These are phyloP conservation scores for Fusarium aywerte DNA, from an alignment of 2,329 filamentous ascomycete species.

Conservation along the genomic window DNA sequence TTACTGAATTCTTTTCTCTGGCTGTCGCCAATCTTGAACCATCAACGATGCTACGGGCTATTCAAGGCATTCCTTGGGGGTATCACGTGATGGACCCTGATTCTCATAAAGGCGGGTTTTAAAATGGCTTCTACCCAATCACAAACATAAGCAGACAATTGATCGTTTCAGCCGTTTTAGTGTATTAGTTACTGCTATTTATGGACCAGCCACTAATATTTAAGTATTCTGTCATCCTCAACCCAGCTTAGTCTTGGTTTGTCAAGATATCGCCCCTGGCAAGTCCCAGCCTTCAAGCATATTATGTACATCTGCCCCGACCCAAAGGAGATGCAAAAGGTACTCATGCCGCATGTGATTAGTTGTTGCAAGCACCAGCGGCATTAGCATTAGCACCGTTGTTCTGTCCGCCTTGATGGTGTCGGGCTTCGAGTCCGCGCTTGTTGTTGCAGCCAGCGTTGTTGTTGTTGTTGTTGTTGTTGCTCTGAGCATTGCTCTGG, in stretches of 20 bases:
- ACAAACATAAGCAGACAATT: background rate
- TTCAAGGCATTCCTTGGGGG: background rate
- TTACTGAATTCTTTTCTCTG: background rate
- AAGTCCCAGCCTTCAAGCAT: background rate
- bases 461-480: conserved; percentile 2
- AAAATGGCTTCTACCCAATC: background rate
- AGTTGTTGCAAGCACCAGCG: conserved; percentile 16
- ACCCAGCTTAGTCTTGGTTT: no score
- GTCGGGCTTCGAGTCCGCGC: conserved; percentile 5
- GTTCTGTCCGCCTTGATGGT: conserved; percentile 11
- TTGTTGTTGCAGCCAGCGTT: conserved; percentile 9
- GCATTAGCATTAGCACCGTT: conserved; percentile 7
- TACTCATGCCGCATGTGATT: background rate
- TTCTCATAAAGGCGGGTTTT: background rate
- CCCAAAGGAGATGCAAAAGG: no score
- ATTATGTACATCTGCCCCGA: background rate
- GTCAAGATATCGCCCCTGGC: background rate
- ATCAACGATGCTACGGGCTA: no score
- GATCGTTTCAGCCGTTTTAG: background rate
- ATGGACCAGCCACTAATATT: conserved; percentile 5
- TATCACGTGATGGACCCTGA: conserved; percentile 24
- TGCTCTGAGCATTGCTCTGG: background rate
- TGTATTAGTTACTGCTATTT: background rate
- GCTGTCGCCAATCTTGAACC: rapidly evolving
- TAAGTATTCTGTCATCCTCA: background rate